These are phyloP conservation scores for Mucor racemosus DNA, from an alignment of 371 early-diverging fungal species.

Conservation along the genomic window DNA sequence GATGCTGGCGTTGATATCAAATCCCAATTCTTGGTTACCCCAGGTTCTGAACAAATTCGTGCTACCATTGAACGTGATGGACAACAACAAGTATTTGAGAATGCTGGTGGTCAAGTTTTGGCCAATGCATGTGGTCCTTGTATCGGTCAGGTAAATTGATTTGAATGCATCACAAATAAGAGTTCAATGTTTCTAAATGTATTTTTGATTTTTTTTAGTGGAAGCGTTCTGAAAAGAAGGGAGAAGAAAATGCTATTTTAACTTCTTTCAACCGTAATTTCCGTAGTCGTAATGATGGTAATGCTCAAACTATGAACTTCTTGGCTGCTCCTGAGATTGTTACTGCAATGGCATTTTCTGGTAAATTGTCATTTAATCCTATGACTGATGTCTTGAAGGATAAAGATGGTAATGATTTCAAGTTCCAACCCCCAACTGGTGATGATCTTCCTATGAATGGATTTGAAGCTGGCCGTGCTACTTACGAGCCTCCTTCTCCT, in stretches of 20 bases:
- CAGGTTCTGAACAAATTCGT: conserved; percentile 96
- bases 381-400: conserved; percentile 79
- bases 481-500: conserved; percentile 65
- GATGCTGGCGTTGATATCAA: conserved; percentile 82
- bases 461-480: conserved; percentile 79
- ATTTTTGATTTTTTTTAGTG: conserved; percentile 61
- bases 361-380: conserved; percentile 91
- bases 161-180: neutral
- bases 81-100: conserved; percentile 77
- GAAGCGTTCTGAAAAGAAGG: conserved; percentile 77
- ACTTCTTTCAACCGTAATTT: conserved; percentile 98
- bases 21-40: conserved; percentile 88
- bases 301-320: conserved; percentile 93
- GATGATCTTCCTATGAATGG: conserved; percentile 87
- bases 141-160: conserved; percentile 73
- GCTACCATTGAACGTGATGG: conserved; percentile 97
- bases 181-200: neutral
- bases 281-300: conserved; percentile 94
- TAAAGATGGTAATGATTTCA: conserved; percentile 76
- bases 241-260: conserved; percentile 87
- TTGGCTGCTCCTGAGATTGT: conserved; percentile 96
- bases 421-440: conserved; percentile 82
- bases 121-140: conserved; percentile 92
- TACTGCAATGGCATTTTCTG: conserved; percentile 91
- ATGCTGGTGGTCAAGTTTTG: conserved; percentile 86